Conservation (phyloP, 139 green algal genomes). For the Chlorella sorokiniana region DNA sequence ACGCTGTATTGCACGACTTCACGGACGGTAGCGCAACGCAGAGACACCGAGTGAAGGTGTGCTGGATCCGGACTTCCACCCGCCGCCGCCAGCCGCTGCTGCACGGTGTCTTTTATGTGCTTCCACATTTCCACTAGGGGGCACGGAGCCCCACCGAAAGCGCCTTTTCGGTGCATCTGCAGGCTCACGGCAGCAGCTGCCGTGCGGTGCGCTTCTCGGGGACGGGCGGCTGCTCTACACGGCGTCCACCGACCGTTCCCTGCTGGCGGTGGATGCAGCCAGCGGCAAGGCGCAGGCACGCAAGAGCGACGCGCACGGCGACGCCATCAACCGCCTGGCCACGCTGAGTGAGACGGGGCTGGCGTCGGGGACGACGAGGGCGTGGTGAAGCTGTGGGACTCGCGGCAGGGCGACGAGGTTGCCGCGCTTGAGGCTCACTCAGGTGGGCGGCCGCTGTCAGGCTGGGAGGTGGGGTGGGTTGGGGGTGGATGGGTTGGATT, state of each 20-base stretch:
- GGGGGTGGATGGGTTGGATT: neutral
- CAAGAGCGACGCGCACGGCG: constrained; percentile 62
- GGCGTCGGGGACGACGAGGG: constrained; percentile 67
- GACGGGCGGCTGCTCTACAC: constrained; percentile 39
- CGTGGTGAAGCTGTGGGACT: constrained; percentile 82
- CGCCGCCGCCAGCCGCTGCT: neutral
- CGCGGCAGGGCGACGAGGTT: constrained; percentile 45
- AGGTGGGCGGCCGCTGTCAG: constrained; percentile 30
- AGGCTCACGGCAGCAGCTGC: constrained; percentile 42
- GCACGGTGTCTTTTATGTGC: neutral
- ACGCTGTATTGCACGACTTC: constrained; percentile 49
- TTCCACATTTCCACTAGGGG: neutral
- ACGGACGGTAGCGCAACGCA: neutral
- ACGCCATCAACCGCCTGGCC: constrained; percentile 64
- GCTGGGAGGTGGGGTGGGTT: neutral
- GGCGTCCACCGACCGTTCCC: constrained; percentile 41
- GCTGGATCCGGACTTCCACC: neutral
- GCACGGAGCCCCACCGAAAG: no score
- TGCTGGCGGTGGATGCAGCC: constrained; percentile 51
- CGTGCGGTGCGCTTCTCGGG: constrained; percentile 58
- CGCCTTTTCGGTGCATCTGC: neutral
- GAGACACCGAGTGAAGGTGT: constrained; percentile 19
- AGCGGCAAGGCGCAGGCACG: constrained; percentile 46
- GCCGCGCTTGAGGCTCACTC: constrained; percentile 62
- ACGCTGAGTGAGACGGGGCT: constrained; percentile 30